Evolutionary conservation across 2,329 filamentous ascomycete genomes (phyloP).

Genomic region (Aspergillus piperis): DNA sequence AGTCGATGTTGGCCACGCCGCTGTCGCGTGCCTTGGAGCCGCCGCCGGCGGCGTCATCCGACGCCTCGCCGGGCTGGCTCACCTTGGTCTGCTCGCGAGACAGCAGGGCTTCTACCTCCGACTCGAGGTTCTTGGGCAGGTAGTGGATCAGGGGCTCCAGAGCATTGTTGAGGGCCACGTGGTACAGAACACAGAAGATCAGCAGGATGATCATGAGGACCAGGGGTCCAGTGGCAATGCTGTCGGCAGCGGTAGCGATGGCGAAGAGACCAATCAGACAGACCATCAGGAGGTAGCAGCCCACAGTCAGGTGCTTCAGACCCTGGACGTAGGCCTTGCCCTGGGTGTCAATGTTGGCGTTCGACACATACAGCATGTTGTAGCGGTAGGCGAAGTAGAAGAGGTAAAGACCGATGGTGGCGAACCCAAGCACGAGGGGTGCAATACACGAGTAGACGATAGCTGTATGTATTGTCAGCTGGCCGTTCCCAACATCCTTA

Average conservation of each 20-base stretch:
- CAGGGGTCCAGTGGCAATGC: conserved; percentile 65
- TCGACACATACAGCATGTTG: conserved; percentile 84
- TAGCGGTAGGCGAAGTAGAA: conserved; percentile 90
- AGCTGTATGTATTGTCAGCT: conserved; percentile 50
- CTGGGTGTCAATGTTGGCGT: conserved; percentile 80
- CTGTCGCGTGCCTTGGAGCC: conserved; percentile 19
- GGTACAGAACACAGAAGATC: conserved; percentile 73
- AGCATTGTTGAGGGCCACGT: conserved; percentile 69
- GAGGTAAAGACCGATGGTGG: conserved; percentile 72
- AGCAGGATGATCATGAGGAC: conserved; percentile 76
- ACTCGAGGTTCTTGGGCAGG: conserved; percentile 71
- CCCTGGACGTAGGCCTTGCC: conserved; percentile 86
- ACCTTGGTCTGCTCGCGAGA: conserved; percentile 32
- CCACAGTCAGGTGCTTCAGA: conserved; percentile 79
- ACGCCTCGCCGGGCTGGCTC: conserved; percentile 24
- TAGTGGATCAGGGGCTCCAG: conserved; percentile 75
- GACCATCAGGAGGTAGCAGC: conserved; percentile 78
- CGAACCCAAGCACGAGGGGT: conserved; percentile 80
- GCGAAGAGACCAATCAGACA: conserved; percentile 85
- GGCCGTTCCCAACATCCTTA: neutral
- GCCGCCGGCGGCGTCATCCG: conserved; percentile 19
- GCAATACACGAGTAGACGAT: conserved; percentile 86
- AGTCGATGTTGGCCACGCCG: conserved; percentile 33
- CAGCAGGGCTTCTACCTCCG: conserved; percentile 56
- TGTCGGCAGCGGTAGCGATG: conserved; percentile 65